phyloP scores from a whole-genome alignment of 306 rosid genomes.

The Ceratonia siliqua region DNA sequence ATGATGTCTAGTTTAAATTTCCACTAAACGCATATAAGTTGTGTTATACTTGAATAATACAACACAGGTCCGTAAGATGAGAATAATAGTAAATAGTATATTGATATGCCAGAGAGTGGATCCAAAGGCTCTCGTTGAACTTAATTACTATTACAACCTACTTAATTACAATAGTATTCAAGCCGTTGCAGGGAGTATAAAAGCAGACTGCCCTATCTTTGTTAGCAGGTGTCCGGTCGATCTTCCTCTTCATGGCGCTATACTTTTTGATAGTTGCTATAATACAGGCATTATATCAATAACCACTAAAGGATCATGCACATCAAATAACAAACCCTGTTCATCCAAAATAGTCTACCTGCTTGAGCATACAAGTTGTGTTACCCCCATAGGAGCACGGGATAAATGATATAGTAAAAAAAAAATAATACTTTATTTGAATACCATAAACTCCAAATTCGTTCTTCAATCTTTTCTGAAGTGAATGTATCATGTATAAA shows the following conservation, averaged over 20 bases:
- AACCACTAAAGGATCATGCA: neutral
- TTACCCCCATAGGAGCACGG: neutral
- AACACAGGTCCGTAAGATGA: neutral
- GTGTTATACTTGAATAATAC: neutral
- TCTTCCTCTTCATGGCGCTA: neutral
- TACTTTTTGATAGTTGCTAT: neutral
- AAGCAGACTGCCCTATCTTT: neutral
- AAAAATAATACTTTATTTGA: neutral
- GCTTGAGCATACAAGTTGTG: constrained; percentile 5
- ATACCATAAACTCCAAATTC: neutral
- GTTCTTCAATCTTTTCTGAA: neutral
- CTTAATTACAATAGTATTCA: neutral
- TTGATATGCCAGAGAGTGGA: too few species aligned
- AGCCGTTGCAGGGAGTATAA: neutral
- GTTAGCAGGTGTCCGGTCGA: neutral
- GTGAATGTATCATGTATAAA: constrained; percentile 1
- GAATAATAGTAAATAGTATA: too few species aligned
- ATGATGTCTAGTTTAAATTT: neutral
- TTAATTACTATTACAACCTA: too few species aligned
- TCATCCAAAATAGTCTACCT: constrained; percentile 35
- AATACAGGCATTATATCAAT: neutral
- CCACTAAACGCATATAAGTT: neutral
- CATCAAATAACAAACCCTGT: neutral
- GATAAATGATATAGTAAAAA: neutral
- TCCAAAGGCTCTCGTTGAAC: too few species aligned